Base-by-base conservation (phyloP, 139 green algal genomes). In the Limnomonas spitsbergensis region DNA sequence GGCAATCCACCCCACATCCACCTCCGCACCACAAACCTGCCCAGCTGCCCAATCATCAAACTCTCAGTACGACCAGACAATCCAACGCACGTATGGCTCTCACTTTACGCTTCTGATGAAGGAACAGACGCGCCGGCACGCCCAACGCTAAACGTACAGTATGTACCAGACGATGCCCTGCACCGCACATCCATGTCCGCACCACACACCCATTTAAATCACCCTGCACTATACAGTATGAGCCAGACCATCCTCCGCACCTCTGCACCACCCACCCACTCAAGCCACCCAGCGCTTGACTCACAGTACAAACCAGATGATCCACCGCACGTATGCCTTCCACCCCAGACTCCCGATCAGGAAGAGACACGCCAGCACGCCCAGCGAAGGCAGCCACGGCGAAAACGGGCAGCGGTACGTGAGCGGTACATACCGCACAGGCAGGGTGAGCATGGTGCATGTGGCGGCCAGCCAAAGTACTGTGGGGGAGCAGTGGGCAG, bases 291-390 rank as follows among this genome's bases (percentile, higher is more conserved):
- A n/a, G n/a, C n/a, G n/a, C 7, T 32, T 75, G 14, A 42, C 68
- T 75, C 36, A 75, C 68, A 75, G 20, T 53, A 31, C 20, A 67
- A 92, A 86, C 93, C 92, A 97, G 29, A 92, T 81, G 0, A 88
- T 77, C 81, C 94, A 95, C 2, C 92, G 82, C 47, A 92, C 85
- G 52, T 94, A 97, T 7, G 93, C 89, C 1, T 75, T 73, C 89
- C 84, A 91, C 29, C 94, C 91, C 37, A 97, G 81, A 47, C 78
- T 89, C 73, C 84, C 82, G 2, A 96, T 90, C 34, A 97, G 86
- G 84, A 94, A 88, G 31, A 94, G 35, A 2, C 84, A 93, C 47
- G 83, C 77, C 14, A 95, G 79, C 61, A 97, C 85, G 75, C 88
- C 90, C 6, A 89, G 42, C 4, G 82, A 80, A 2, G 93, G 89